A percentile compares a stretch with the other conserved stretches of the same genome.
Evolutionary conservation across 73 alveolate genomes (phyloP).

Genomic region (Paramecium caudatum): DNA sequence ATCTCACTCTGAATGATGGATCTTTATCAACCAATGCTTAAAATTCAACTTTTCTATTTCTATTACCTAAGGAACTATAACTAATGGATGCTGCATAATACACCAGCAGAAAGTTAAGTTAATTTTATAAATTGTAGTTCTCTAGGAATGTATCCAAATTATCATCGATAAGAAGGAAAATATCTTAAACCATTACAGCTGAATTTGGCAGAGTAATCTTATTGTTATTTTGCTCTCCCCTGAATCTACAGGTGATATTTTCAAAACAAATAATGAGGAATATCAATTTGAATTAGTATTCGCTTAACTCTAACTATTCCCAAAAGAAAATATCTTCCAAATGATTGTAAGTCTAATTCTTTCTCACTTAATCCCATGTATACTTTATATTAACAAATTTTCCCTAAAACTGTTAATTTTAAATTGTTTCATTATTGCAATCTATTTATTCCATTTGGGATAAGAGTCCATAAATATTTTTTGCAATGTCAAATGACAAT

Average conservation of each 20-base stretch:
- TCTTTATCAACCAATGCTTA: conserved; percentile 26
- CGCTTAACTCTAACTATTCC: conserved; percentile 47
- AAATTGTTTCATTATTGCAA: conserved; percentile 19
- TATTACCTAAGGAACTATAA: conserved; percentile 53
- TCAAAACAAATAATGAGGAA: conserved; percentile 41
- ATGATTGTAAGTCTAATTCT: not conserved
- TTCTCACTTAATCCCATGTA: conserved; percentile 62
- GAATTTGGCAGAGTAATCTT: conserved; percentile 27
- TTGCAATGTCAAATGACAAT: not conserved
- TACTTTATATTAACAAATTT: conserved; percentile 45
- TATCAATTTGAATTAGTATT: conserved; percentile 21
- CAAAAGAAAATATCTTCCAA: conserved; percentile 57
- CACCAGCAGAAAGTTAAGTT: conserved; percentile 32
- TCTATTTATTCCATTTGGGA: conserved; percentile 31
- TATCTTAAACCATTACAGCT: conserved; percentile 9
- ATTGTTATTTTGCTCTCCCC: conserved; percentile 17
- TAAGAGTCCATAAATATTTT: not conserved
- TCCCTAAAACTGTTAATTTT: not conserved
- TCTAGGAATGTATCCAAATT: conserved; percentile 19
- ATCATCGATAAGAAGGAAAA: conserved; percentile 6
- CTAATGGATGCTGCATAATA: conserved; percentile 61
- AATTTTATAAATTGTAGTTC: not conserved
- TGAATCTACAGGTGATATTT: conserved; percentile 27
- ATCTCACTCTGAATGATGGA: not conserved
- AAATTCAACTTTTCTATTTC: conserved; percentile 34